These are phyloP conservation scores for Didymella segeticola DNA, from an alignment of 2,329 filamentous ascomycete genomes.

Conservation along the genomic window DNA sequence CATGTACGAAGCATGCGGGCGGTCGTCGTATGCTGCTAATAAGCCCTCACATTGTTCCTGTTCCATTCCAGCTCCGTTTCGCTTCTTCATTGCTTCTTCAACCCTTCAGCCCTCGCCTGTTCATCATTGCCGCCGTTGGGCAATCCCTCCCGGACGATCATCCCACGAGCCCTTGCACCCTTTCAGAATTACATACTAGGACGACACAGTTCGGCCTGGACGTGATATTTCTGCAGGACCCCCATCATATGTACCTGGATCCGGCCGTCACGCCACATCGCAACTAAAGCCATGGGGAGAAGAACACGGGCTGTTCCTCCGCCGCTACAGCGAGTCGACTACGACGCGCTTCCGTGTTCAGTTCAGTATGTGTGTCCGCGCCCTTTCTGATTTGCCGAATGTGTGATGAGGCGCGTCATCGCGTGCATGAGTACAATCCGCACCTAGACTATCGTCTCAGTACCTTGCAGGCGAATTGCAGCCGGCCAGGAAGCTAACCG, in stretches of 20 bases:
- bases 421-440: constrained; percentile 40
- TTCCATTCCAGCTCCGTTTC: constrained; percentile 12
- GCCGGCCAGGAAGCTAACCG: constrained; percentile 28
- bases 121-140: constrained; percentile 11
- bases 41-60: constrained; percentile 19
- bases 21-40: constrained; percentile 27
- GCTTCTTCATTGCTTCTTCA: constrained; percentile 10
- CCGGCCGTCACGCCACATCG: constrained; percentile 18
- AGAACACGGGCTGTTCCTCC: constrained; percentile 31
- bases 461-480: constrained; percentile 49
- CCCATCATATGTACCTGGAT: constrained; percentile 20
- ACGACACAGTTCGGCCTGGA: constrained; percentile 23
- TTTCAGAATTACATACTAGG: constrained; percentile 18
- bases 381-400: constrained; percentile 22
- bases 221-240: constrained; percentile 15
- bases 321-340: constrained; percentile 49
- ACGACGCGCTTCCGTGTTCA: constrained; percentile 51
- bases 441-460: constrained; percentile 14
- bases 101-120: constrained; percentile 9
- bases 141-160: constrained; percentile 19
- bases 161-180: constrained; percentile 6
- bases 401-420: constrained; percentile 32
- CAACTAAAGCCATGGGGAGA: constrained; percentile 37
- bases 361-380: constrained; percentile 50
- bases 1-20: constrained; percentile 21